A percentile compares a stretch with the other conserved stretches of the same genome.
Evolutionary conservation across 2,329 filamentous ascomycete species (phyloP).

Genomic region (Epichloe brachyelytri): DNA sequence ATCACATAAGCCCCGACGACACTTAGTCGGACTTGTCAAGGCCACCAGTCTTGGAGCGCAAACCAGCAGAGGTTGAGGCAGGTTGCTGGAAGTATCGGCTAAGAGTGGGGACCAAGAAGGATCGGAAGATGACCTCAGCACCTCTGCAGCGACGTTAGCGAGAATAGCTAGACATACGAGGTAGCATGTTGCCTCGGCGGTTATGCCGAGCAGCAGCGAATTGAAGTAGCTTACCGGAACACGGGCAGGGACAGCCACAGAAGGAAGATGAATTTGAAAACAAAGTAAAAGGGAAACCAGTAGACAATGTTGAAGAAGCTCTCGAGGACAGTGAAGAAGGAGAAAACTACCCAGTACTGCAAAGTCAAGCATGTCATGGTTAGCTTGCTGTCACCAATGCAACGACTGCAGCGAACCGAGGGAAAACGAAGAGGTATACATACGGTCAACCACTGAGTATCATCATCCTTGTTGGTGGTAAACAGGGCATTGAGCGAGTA

Average conservation of each 20-base stretch:
- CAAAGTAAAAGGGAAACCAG: slow-evolving; percentile 99
- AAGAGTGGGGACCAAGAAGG: slow-evolving; percentile 83
- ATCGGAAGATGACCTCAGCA: slow-evolving; percentile 93
- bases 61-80: slow-evolving; percentile 69
- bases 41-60: slow-evolving; percentile 77
- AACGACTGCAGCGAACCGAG: not conserved
- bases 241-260: slow-evolving; percentile 95
- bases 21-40: slow-evolving; percentile 55
- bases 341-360: slow-evolving; percentile 79
- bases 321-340: slow-evolving; percentile 72
- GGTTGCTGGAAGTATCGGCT: slow-evolving; percentile 71
- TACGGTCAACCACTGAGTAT: slow-evolving; percentile 70
- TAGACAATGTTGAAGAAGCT: slow-evolving; percentile 75
- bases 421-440: slow-evolving; percentile 16
- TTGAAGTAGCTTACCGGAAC: slow-evolving; percentile 57
- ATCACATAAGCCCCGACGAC: slow-evolving; percentile 1
- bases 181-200: not conserved
- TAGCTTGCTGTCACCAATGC: not conserved
- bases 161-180: not conserved
- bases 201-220: not conserved
- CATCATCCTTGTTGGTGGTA: slow-evolving; percentile 56
- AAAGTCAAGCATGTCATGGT: slow-evolving; percentile 10
- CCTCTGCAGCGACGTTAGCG: slow-evolving; percentile 43
- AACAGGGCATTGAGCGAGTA: slow-evolving; percentile 74
- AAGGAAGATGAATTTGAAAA: slow-evolving; percentile 96